Evolutionary conservation across 2,329 filamentous ascomycete species (phyloP).

Genomic region (Clathrospora elynae): DNA sequence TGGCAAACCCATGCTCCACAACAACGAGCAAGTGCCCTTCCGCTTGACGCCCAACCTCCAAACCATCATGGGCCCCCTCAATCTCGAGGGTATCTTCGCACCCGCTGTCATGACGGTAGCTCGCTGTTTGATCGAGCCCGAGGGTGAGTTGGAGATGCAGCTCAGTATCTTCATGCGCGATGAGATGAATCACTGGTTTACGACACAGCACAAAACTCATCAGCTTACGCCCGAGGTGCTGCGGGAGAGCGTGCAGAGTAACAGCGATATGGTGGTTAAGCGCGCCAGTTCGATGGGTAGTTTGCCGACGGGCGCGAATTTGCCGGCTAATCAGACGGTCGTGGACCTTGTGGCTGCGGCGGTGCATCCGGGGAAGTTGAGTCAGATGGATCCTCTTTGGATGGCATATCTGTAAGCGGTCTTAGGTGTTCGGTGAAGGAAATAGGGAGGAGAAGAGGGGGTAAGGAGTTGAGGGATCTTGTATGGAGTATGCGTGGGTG

Average conservation of each 20-base stretch:
- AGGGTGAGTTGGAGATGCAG: conserved; percentile 85
- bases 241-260: conserved; percentile 78
- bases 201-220: conserved; percentile 69
- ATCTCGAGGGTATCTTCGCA: conserved; percentile 95
- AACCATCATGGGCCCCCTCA: conserved; percentile 92
- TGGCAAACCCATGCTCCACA: conserved; percentile 87
- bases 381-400: conserved; percentile 89
- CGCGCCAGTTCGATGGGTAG: conserved; percentile 84
- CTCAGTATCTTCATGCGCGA: conserved; percentile 94
- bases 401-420: conserved; percentile 82
- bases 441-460: too few species aligned
- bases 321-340: conserved; percentile 95
- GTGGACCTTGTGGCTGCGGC: conserved; percentile 93
- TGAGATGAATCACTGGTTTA: conserved; percentile 98
- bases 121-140: conserved; percentile 85
- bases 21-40: conserved; percentile 95
- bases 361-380: conserved; percentile 87
- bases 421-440: too few species aligned
- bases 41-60: conserved; percentile 95
- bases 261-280: conserved; percentile 91
- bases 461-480: too few species aligned
- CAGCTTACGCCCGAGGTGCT: conserved; percentile 66
- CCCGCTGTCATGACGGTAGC: conserved; percentile 95
- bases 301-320: conserved; percentile 69
- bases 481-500: too few species aligned